Percentiles rank a stretch among this genome's conserved stretches.
Conservation (phyloP, 192 early-diverging fungal species). For the Geranomyces variabilis region DNA sequence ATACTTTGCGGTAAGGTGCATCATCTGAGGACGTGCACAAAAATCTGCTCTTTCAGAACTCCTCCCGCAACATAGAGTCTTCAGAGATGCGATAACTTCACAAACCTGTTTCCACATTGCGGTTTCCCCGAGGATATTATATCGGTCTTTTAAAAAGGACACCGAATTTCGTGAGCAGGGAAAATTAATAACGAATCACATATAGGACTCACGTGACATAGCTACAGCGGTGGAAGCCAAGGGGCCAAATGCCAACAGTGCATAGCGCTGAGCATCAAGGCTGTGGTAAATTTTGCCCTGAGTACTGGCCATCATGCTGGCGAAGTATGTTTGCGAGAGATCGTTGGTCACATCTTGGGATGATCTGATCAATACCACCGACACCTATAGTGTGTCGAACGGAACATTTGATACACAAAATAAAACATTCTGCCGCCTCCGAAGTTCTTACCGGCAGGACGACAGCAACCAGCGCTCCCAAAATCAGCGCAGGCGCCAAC, state of each 20-base stretch:
- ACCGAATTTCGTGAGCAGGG: no score
- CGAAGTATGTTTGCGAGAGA: neutral
- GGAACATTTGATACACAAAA: neutral
- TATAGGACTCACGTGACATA: neutral
- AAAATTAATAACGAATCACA: no score
- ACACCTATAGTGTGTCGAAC: neutral
- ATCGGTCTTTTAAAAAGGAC: no score
- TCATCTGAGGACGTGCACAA: neutral
- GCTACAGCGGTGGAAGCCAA: neutral
- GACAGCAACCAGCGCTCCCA: neutral
- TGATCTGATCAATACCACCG: neutral
- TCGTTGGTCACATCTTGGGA: neutral
- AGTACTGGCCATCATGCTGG: neutral
- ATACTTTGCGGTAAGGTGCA: neutral
- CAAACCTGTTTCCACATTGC: no score
- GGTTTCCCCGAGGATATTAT: no score
- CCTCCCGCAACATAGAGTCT: no score
- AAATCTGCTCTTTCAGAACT: no score
- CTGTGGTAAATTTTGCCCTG: neutral
- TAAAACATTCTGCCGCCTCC: no score
- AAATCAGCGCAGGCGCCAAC: constrained; percentile 5
- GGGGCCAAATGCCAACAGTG: neutral
- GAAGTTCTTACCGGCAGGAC: constrained; percentile 3
- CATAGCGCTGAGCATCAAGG: neutral
- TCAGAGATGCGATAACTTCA: no score